These are phyloP conservation scores for Patellaria atrata DNA, from an alignment of 495 filamentous ascomycete genomes.

Conservation along the genomic window DNA sequence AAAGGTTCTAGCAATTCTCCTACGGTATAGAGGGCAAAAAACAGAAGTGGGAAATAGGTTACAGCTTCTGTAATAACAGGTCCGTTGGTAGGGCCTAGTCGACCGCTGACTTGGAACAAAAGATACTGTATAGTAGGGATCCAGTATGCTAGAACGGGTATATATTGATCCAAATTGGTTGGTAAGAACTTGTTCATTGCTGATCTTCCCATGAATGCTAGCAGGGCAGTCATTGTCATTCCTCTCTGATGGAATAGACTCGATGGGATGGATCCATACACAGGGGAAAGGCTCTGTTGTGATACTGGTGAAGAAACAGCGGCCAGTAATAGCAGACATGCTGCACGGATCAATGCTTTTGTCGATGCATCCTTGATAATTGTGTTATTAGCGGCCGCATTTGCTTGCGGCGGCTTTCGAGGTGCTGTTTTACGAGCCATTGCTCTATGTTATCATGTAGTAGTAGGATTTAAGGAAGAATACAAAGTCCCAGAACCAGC, in stretches of 20 bases:
- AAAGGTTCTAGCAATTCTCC: conserved; percentile 46
- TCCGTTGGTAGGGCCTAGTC: conserved; percentile 51
- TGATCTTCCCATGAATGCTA: conserved; percentile 44
- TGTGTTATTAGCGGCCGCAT: conserved; percentile 14
- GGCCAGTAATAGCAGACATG: conserved; percentile 44
- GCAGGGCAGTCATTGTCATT: conserved; percentile 44
- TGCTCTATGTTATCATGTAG: no score
- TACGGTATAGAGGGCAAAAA: conserved; percentile 49
- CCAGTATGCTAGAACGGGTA: conserved; percentile 55
- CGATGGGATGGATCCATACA: conserved; percentile 70
- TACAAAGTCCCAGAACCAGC: no score
- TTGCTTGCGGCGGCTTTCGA: conserved; percentile 17
- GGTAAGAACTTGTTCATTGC: conserved; percentile 30
- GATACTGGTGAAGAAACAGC: conserved; percentile 64
- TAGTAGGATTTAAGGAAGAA: no score
- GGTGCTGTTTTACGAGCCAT: conserved; percentile 17
- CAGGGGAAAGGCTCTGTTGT: conserved; percentile 59
- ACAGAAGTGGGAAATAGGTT: conserved; percentile 59
- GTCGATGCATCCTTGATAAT: no score
- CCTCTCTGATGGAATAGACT: conserved; percentile 55
- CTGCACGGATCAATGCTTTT: no score
- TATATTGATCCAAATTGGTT: conserved; percentile 34
- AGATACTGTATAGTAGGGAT: conserved; percentile 57
- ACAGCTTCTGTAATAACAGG: conserved; percentile 59
- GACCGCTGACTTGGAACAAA: conserved; percentile 46